A percentile compares a stretch with the other conserved stretches of the same genome.
These are phyloP conservation scores for Leccinum olivaceopallidum DNA, from an alignment of 768 basidiomycete genomes.

Conservation along the genomic window DNA sequence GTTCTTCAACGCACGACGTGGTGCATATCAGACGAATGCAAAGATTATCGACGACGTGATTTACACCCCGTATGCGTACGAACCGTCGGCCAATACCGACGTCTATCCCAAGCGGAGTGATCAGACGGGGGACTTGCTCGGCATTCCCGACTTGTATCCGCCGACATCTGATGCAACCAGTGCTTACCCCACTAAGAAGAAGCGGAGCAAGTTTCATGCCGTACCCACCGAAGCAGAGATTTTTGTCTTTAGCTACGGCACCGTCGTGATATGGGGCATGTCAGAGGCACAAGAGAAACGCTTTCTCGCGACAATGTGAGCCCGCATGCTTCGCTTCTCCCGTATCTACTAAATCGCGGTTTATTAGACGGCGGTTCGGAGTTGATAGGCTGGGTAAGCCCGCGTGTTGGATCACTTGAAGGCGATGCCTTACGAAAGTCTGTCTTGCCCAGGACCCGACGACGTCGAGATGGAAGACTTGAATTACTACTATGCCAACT, in stretches of 20 bases:
- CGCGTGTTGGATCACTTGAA: not conserved
- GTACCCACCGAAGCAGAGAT: constrained; percentile 78
- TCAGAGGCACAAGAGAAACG: constrained; percentile 89
- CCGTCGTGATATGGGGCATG: constrained; percentile 98
- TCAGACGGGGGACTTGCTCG: constrained; percentile 69
- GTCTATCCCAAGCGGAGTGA: constrained; percentile 33
- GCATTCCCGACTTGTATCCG: constrained; percentile 63
- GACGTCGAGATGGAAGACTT: constrained; percentile 96
- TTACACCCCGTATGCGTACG: constrained; percentile 89
- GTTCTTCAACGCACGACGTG: constrained; percentile 83
- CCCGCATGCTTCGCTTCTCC: constrained; percentile 13
- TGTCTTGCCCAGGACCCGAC: constrained; percentile 61
- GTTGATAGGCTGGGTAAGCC: constrained; percentile 76
- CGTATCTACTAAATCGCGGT: constrained; percentile 4
- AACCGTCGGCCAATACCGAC: constrained; percentile 42
- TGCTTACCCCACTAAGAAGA: constrained; percentile 42
- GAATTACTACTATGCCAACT: constrained; percentile 96
- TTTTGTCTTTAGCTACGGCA: constrained; percentile 92
- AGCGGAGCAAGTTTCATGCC: constrained; percentile 67
- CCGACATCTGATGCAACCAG: constrained; percentile 31
- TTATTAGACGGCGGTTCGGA: constrained; percentile 85
- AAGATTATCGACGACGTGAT: constrained; percentile 92
- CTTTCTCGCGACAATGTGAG: constrained; percentile 88
- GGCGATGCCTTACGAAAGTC: constrained; percentile 2
- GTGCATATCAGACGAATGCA: constrained; percentile 83